Evolutionary conservation across 2,329 filamentous ascomycete species (phyloP).

Genomic region (Calcarisporium arbuscula): DNA sequence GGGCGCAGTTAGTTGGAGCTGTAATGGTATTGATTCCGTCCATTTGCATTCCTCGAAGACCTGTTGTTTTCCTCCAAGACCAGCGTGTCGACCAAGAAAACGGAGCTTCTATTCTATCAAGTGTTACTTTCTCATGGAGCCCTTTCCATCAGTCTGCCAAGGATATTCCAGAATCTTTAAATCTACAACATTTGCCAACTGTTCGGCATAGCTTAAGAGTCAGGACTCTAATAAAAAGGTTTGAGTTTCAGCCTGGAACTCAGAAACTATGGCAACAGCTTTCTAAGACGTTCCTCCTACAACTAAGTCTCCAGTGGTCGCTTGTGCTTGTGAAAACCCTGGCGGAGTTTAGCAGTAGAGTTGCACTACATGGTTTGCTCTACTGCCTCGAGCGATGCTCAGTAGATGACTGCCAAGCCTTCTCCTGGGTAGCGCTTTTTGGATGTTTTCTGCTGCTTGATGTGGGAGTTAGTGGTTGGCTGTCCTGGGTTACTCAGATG

Average conservation of each 20-base stretch:
- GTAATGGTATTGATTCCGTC: no score
- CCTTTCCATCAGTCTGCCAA: neutral
- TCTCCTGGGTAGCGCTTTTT: neutral
- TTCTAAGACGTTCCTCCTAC: neutral
- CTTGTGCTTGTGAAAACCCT: slow-evolving; percentile 3
- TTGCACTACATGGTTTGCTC: slow-evolving; percentile 3
- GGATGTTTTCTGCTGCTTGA: neutral
- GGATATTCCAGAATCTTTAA: neutral
- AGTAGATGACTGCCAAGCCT: neutral
- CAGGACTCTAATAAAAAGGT: neutral
- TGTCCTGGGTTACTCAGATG: slow-evolving; percentile 3
- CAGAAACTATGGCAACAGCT: slow-evolving; percentile 2
- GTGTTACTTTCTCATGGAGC: slow-evolving; percentile 1
- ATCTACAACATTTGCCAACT: slow-evolving; percentile 1
- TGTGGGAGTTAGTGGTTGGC: neutral
- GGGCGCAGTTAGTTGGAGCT: no score
- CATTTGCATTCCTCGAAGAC: no score
- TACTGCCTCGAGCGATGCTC: slow-evolving; percentile 1
- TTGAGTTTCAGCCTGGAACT: neutral
- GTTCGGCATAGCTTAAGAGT: neutral
- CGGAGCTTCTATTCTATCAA: neutral
- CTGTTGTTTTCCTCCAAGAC: no score
- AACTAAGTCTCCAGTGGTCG: slow-evolving; percentile 4
- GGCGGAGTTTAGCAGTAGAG: slow-evolving; percentile 5
- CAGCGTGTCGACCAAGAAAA: slow-evolving; percentile 1